A percentile compares a stretch with the other conserved stretches of the same genome.
phyloP scores from a whole-genome alignment of 805 yeast genomes.

The Cyberlindnera americana region DNA sequence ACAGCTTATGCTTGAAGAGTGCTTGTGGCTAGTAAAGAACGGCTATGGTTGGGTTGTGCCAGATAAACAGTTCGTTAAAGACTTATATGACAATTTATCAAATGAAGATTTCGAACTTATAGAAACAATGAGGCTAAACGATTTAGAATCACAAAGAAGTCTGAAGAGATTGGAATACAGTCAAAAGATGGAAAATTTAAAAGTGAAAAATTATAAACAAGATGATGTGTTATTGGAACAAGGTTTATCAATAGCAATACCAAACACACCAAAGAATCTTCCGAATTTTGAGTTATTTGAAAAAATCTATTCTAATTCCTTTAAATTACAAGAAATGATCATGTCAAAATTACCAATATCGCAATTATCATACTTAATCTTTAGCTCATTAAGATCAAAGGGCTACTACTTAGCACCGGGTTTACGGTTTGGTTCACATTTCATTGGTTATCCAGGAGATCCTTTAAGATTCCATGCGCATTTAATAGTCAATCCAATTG shows the following conservation, averaged over 20 bases:
- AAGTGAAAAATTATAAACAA: conserved; percentile 1
- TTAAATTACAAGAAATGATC: conserved; percentile 9
- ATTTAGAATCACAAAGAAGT: conserved; percentile 7
- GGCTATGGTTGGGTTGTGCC: conserved; percentile 41
- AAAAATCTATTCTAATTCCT: conserved; percentile 15
- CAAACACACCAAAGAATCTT: conserved; percentile 17
- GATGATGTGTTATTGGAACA: conserved; percentile 14
- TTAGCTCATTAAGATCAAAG: conserved; percentile 19
- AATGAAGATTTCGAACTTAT: conserved; percentile 17
- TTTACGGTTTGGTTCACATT: conserved; percentile 84
- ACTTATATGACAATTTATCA: conserved; percentile 11
- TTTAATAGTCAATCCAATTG: conserved; percentile 55
- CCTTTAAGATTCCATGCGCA: conserved; percentile 90
- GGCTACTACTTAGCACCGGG: conserved; percentile 76
- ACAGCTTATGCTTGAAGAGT: conserved; percentile 69
- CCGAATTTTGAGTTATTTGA: conserved; percentile 16
- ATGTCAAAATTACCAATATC: conserved; percentile 1
- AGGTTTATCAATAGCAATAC: conserved; percentile 18
- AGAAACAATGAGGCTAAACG: conserved; percentile 11
- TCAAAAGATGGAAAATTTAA: conserved; percentile 6
- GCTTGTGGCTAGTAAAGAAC: conserved; percentile 53
- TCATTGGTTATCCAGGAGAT: conserved; percentile 91
- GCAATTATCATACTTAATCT: conserved; percentile 12
- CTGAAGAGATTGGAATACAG: conserved; percentile 6
- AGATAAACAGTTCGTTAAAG: conserved; percentile 33